Evolutionary conservation across 2,329 filamentous ascomycete species (phyloP), one percentile per base, ranked within the genome.

Genomic region (Fusarium subtropicale): DNA sequence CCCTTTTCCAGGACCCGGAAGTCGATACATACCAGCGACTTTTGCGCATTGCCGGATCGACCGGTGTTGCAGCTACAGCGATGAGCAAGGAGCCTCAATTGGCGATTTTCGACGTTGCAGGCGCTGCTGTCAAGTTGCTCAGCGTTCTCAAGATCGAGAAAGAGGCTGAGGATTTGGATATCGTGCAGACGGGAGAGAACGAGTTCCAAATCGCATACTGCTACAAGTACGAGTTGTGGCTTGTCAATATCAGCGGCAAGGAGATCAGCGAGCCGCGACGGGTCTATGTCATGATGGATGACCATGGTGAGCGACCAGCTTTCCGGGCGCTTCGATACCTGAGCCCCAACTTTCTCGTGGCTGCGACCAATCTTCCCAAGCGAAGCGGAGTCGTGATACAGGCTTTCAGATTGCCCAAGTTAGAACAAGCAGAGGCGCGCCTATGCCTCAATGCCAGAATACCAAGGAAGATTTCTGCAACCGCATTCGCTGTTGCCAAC

Each of bases 1-100:
- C 83, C 50, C 80, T 90, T 30, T 90, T 91, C 74, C 71, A 81
- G 42, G 80, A 84, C 38, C 75, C 77, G 12, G 79, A 82, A 72
- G 80, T 80, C 58, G 86, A 88, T 71, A 78, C 81, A 67, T 91
- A 90, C 76, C 88, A 91, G 79, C 82, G 88, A 63, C 73, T 89
- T 51, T 76, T 89, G 74, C 84, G 87, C 71, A 75, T 90, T 42
- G 85, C 85, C 38, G 85, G 86, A 44, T 87, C 92, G 63, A 84
- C 97, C 39, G 94, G 92, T 62, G 94, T 89, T 15, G 89, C 92
- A 64, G 91, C 93, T 12, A 94, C 93, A 1, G 92, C 92, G 30
- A 83, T 97, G 68, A 90, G 92, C 22, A 89, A 89, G 64, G 84
- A 91, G 48, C 88, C 91, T 15, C 92, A 97, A 80, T 87, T 97